phyloP scores from a whole-genome alignment of 1,284 basidiomycete species.

The Puccinia sorghi region DNA sequence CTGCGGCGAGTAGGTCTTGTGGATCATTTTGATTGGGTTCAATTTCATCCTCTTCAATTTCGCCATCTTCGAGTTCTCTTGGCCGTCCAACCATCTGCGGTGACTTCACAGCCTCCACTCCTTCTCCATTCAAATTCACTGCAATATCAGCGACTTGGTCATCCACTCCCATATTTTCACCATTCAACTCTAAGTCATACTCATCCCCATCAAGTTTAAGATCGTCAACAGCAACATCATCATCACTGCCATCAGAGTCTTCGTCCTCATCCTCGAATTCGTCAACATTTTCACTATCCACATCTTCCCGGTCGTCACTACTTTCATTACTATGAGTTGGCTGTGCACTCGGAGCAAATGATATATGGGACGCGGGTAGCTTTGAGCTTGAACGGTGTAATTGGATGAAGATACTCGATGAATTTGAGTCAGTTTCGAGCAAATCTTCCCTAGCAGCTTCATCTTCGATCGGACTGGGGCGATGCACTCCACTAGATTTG shows the following conservation, averaged over 20 bases:
- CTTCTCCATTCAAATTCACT: slow-evolving; percentile 24
- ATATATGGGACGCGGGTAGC: neutral
- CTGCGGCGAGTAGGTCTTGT: neutral
- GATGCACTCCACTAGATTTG: neutral
- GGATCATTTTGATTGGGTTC: neutral
- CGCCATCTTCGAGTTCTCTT: slow-evolving; percentile 13
- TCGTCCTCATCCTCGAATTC: slow-evolving; percentile 29
- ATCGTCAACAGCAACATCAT: neutral
- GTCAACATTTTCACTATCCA: slow-evolving; percentile 17
- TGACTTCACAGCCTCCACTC: neutral
- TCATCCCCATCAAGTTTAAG: neutral
- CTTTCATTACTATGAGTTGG: neutral
- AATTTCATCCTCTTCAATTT: neutral
- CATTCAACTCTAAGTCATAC: slow-evolving; percentile 2
- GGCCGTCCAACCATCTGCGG: neutral
- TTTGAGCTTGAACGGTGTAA: slow-evolving; percentile 3
- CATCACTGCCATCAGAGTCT: neutral
- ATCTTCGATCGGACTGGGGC: neutral
- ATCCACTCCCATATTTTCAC: neutral
- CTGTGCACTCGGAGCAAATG: neutral
- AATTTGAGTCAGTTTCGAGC: neutral
- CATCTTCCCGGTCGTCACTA: neutral
- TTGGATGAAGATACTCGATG: slow-evolving; percentile 11
- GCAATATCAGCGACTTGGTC: neutral
- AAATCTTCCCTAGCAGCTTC: neutral